phyloP scores from a whole-genome alignment of 2,329 filamentous ascomycete species.

The Polychaeton citri region DNA sequence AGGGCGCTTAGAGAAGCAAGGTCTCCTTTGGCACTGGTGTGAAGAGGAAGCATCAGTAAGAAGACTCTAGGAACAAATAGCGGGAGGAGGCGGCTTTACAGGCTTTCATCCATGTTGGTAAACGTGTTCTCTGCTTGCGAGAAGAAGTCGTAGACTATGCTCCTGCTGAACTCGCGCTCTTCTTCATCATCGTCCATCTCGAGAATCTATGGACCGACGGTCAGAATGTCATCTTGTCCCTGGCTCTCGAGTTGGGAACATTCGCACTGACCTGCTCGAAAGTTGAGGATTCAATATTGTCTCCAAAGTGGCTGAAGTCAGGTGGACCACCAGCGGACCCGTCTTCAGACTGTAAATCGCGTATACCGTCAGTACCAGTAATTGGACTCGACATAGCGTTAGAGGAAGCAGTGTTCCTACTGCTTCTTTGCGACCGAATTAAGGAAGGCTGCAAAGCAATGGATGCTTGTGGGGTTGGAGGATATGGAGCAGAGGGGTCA shows the following conservation, averaged over 20 bases:
- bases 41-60: conserved; percentile 1
- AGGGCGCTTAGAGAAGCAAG: conserved; percentile 66
- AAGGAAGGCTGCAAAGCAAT: neutral
- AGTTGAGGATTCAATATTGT: conserved; percentile 63
- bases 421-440: no score
- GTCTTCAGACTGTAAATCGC: conserved; percentile 29
- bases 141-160: conserved; percentile 86
- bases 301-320: conserved; percentile 43
- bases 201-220: conserved; percentile 49
- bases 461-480: neutral
- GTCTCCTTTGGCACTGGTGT: conserved; percentile 50
- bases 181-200: conserved; percentile 93
- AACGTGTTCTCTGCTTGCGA: conserved; percentile 83
- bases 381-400: no score
- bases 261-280: conserved; percentile 53
- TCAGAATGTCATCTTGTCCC: neutral
- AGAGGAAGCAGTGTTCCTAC: no score
- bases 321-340: conserved; percentile 34
- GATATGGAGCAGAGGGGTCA: neutral
- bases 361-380: conserved; percentile 14
- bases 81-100: conserved; percentile 48
- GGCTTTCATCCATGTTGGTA: conserved; percentile 61
- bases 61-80: neutral
- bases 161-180: conserved; percentile 74
- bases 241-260: neutral